Conservation (phyloP, 352 stramenopile species). For the Elongisporangium senticosum region DNA sequence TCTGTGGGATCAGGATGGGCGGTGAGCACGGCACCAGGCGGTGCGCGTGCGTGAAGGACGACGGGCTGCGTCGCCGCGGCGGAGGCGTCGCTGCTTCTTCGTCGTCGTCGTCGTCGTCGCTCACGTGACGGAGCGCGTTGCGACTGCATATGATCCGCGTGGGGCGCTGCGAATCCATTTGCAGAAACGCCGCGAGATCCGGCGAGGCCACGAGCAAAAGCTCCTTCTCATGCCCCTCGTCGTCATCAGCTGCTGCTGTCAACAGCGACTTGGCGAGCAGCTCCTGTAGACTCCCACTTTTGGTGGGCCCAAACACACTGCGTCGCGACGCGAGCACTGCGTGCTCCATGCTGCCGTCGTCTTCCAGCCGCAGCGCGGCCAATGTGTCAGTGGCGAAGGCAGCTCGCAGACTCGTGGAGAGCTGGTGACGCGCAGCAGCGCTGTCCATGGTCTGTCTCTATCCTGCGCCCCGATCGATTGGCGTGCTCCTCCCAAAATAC, state of each 20-base stretch:
- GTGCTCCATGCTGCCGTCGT: background rate
- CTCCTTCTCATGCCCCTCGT: background rate
- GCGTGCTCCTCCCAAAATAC: background rate
- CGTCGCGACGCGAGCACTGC: background rate
- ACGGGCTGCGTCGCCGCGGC: conserved; percentile 12
- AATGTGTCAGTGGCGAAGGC: background rate
- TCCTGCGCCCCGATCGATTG: too few species aligned
- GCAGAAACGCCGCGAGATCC: background rate
- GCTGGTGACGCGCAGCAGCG: background rate
- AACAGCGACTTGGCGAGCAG: background rate
- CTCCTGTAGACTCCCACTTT: background rate
- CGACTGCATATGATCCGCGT: background rate
- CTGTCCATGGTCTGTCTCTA: background rate
- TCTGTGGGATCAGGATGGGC: conserved; percentile 44
- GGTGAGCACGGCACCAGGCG: conserved; percentile 35
- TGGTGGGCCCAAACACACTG: background rate
- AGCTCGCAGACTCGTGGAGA: background rate
- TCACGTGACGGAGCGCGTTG: background rate
- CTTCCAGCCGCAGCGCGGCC: background rate
- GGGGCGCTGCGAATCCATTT: background rate
- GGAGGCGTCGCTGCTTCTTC: background rate
- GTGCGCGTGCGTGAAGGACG: conserved; percentile 24
- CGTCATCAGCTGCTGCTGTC: background rate
- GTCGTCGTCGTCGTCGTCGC: background rate
- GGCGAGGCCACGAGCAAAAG: background rate